phyloP scores from a whole-genome alignment of 345 rosid species.

The Hypericum androsaemum region DNA sequence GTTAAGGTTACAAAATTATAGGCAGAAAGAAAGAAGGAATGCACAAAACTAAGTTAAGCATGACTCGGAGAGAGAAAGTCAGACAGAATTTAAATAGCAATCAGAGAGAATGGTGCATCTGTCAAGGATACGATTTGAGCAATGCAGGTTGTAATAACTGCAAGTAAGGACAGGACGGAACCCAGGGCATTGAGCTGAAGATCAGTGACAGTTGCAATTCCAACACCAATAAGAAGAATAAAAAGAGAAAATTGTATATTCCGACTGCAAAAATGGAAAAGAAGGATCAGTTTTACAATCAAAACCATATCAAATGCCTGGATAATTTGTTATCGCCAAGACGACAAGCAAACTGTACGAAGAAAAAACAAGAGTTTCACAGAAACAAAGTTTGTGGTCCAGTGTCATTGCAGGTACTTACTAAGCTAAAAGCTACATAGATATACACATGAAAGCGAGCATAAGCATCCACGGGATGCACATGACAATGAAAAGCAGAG shows the following conservation, averaged over 20 bases:
- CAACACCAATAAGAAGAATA: constrained; percentile 96
- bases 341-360: too few species aligned
- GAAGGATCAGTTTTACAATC: constrained; percentile 13
- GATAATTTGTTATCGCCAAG: too few species aligned
- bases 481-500: too few species aligned
- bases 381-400: too few species aligned
- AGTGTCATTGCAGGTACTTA: too few species aligned
- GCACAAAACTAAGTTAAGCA: background rate
- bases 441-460: too few species aligned
- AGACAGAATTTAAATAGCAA: constrained; percentile 13
- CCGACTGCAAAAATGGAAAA: constrained; percentile 53
- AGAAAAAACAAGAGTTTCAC: too few species aligned
- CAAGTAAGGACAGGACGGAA: constrained; percentile 80
- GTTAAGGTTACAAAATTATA: constrained; percentile 39
- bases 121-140: constrained; percentile 95
- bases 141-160: constrained; percentile 87
- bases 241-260: constrained; percentile 64
- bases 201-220: constrained; percentile 98
- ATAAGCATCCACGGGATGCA: too few species aligned
- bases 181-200: constrained; percentile 95
- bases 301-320: too few species aligned
- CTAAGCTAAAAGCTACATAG: too few species aligned
- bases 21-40: constrained; percentile 4
- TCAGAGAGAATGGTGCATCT: constrained; percentile 10
- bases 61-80: too few species aligned